Base-by-base conservation (phyloP, 108 stramenopile genomes). In the Nitzschia palea region DNA sequence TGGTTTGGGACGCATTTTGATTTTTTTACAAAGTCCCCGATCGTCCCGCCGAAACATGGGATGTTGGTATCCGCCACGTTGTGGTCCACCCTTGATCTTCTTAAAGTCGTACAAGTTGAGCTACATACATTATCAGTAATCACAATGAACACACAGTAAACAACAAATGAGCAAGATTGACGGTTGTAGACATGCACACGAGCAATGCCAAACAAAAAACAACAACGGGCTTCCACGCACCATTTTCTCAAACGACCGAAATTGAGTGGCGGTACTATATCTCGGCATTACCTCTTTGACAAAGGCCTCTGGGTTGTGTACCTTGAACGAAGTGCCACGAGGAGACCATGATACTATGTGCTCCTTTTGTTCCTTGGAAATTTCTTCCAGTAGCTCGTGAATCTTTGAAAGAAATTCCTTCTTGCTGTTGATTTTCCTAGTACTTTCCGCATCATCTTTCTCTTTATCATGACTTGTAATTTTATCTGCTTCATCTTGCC, bases 321-420 rank as follows among this genome's bases (percentile, higher is more conserved):
- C 74, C n/a, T 71, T 44, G 55, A 90, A 90, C 3, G 71, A 71
- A 29, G 82, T 70, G 5, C 85, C 83, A 34, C 80, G 74, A 30
- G 84, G 80, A 42, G 71, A 56, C 90, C 87, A 88, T 1, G 82
- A 85, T 15, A 87, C 65, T 48, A 88, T 73, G 42, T 81, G 37
- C 15, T 51, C 51, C n/a, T 82, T 76, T 17, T 70, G 81, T 26
- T 86, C 71, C 3, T 51, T 70, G 29, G 62, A 73, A 3, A 84
- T 79, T 26, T 68, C 67, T 0, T 73, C 70, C 17, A 89, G 73
- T 71, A 86, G 80, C 1, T 47, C 67, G 44, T 89, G 88, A 44
- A 89, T 32, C 47, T 75, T 75, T 40, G 34, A 62, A 12, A 66
- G 74, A 42, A 75, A 75, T 25, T 56, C 55, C 28, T 56, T 56